phyloP scores from a whole-genome alignment of 371 early-diverging fungal species.

The Apophysomyces trapeziformis region DNA sequence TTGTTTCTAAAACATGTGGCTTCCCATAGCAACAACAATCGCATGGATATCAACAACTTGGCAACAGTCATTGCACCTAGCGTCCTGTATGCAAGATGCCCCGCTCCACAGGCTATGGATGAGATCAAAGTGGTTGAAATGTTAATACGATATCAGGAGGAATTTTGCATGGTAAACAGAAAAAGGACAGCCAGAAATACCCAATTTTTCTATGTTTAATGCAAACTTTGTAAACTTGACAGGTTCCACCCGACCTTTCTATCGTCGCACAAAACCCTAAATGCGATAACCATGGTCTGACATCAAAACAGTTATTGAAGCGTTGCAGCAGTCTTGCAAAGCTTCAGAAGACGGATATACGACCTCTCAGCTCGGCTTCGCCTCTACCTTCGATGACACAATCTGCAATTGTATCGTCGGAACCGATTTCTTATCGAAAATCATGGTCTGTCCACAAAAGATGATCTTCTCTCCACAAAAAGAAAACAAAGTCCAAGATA shows the following conservation, averaged over 20 bases:
- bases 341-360: background rate
- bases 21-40: conserved; percentile 68
- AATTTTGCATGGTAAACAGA: conserved; percentile 64
- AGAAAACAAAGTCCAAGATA: background rate
- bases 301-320: background rate
- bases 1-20: conserved; percentile 85
- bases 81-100: conserved; percentile 62
- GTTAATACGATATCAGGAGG: conserved; percentile 72
- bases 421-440: background rate
- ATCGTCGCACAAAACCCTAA: conserved; percentile 13
- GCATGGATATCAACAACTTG: conserved; percentile 90
- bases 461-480: background rate
- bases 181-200: too few species aligned
- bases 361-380: background rate
- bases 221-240: conserved; percentile 8
- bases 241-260: conserved; percentile 15
- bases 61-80: conserved; percentile 95
- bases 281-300: background rate
- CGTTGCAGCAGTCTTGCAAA: conserved; percentile 2
- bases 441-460: background rate
- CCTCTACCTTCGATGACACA: background rate
- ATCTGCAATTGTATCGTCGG: background rate
- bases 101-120: conserved; percentile 38
- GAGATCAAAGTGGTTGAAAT: conserved; percentile 80
- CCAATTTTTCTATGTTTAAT: conserved; percentile 4